These are phyloP conservation scores for Cicer judaicum DNA, from an alignment of 306 rosid species.

Conservation along the genomic window DNA sequence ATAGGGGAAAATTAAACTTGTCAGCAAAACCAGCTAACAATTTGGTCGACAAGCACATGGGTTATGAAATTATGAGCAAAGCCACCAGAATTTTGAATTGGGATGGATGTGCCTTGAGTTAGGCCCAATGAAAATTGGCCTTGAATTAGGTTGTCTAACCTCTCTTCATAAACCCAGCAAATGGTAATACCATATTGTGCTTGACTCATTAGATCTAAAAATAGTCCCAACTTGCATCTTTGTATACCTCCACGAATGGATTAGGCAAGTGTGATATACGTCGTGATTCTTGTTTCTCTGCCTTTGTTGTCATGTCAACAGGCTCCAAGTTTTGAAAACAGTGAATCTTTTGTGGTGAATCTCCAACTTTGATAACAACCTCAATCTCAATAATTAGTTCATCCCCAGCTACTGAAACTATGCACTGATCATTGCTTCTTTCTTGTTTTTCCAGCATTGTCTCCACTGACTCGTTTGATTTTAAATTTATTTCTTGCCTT, in stretches of 20 bases:
- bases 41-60: background rate
- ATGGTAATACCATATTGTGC: background rate
- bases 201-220: background rate
- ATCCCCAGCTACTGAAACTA: background rate
- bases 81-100: background rate
- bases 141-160: background rate
- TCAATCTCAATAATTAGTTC: background rate
- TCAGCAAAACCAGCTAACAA: background rate
- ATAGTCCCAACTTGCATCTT: background rate
- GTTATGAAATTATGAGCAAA: background rate
- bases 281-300: background rate
- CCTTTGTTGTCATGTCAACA: background rate
- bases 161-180: background rate
- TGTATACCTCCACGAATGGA: background rate
- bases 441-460: slow-evolving; percentile 3
- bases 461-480: background rate
- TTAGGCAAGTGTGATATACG: background rate
- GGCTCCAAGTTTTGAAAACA: background rate
- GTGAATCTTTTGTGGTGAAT: too few relatives aligned
- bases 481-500: background rate
- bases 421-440: background rate
- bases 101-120: background rate
- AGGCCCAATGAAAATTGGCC: background rate
- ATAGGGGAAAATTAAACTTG: background rate
- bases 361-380: too few relatives aligned